Evolutionary conservation across 495 filamentous ascomycete species (phyloP).

Genomic region (Cercophora newfieldiana): DNA sequence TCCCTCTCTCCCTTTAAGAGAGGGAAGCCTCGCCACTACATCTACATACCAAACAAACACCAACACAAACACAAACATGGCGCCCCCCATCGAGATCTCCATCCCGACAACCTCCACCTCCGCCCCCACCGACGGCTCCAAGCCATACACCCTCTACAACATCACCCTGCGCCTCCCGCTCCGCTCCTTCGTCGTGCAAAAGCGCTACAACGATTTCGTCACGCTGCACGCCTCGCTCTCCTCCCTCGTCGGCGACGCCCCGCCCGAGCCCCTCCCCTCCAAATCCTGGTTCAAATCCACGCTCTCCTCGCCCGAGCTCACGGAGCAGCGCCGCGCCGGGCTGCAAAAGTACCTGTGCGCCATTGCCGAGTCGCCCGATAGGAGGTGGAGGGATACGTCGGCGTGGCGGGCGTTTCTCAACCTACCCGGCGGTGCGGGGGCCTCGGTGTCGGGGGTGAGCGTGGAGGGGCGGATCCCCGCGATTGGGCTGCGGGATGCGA

Average conservation of each 20-base stretch:
- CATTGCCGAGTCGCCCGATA: constrained; percentile 73
- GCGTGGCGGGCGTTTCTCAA: constrained; percentile 88
- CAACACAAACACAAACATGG: constrained; percentile 52
- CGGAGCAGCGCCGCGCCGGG: constrained; percentile 72
- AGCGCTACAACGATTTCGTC: constrained; percentile 93
- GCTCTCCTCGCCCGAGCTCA: constrained; percentile 69
- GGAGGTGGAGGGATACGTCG: constrained; percentile 79
- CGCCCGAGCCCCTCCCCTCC: constrained; percentile 65
- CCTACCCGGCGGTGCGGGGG: constrained; percentile 56
- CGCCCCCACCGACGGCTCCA: constrained; percentile 50
- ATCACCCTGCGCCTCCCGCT: constrained; percentile 86
- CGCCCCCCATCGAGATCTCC: constrained; percentile 73
- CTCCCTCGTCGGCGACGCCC: constrained; percentile 57
- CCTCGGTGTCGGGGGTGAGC: constrained; percentile 47
- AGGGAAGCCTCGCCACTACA: background rate
- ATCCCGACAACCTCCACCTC: constrained; percentile 73
- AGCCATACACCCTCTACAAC: constrained; percentile 89
- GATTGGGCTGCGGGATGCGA: constrained; percentile 33
- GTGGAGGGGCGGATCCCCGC: constrained; percentile 45
- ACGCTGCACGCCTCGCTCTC: constrained; percentile 70
- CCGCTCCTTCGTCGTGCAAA: constrained; percentile 80
- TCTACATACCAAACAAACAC: background rate
- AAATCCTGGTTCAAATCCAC: constrained; percentile 90
- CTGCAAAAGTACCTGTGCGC: constrained; percentile 81
- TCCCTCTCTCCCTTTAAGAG: background rate